Conservation (phyloP, 805 yeast genomes). For the Ogataea wickerhamii region DNA sequence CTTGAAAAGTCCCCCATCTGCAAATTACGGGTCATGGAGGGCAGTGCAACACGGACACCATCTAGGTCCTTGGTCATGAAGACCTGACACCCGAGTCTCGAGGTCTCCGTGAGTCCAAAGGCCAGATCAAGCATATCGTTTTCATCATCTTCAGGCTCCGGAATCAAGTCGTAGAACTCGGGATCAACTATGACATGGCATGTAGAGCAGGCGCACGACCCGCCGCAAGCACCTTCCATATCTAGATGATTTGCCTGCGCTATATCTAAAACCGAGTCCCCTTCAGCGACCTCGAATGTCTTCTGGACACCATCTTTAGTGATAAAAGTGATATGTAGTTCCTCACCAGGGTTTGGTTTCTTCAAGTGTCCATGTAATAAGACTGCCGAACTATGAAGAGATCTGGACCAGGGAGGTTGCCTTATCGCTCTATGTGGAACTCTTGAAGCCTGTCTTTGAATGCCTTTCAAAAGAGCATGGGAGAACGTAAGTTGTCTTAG, state of each 20-base stretch:
- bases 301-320: constrained; percentile 87
- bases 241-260: constrained; percentile 93
- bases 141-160: constrained; percentile 96
- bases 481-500: no score
- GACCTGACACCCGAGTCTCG: constrained; percentile 93
- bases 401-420: no score
- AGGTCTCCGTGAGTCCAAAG: constrained; percentile 94
- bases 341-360: constrained; percentile 92
- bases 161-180: constrained; percentile 82
- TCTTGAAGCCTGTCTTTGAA: no score
- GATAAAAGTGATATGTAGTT: constrained; percentile 79
- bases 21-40: constrained; percentile 94
- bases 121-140: constrained; percentile 98
- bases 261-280: constrained; percentile 86
- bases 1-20: constrained; percentile 71
- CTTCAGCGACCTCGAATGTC: constrained; percentile 83
- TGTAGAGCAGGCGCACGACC: constrained; percentile 98
- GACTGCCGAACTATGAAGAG: constrained; percentile 18
- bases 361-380: constrained; percentile 77
- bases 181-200: constrained; percentile 98
- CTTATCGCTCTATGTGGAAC: no score
- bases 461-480: no score
- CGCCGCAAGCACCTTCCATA: constrained; percentile 99
- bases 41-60: constrained; percentile 91
- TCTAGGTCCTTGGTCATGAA: constrained; percentile 85